Evolutionary conservation across 208 protist species (phyloP).

Genomic region (Crithidia mellificae): DNA sequence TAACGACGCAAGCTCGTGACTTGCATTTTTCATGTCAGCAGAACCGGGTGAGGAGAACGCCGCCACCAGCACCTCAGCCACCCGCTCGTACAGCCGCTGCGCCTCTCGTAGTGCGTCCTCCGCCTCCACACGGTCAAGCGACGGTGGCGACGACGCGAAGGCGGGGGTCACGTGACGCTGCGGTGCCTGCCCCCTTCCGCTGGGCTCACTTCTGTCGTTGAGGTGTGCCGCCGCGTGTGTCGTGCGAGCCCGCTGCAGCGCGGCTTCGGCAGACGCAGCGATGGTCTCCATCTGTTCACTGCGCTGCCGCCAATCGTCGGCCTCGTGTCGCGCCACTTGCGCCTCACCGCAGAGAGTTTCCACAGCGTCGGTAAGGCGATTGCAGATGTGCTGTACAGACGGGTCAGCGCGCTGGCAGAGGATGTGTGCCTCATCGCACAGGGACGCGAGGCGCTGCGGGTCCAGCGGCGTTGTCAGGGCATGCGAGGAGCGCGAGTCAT

Average conservation of each 20-base stretch:
- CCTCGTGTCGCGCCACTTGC: neutral
- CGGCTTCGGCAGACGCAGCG: neutral
- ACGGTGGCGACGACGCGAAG: too few relatives aligned
- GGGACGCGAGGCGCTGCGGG: neutral
- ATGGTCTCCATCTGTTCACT: neutral
- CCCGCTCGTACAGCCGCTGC: conserved; percentile 28
- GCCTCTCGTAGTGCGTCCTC: conserved; percentile 8
- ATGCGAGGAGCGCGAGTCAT: neutral
- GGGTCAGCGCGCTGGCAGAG: conserved; percentile 1
- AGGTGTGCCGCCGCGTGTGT: neutral
- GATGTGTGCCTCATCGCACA: conserved; percentile 13
- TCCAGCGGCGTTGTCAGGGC: neutral
- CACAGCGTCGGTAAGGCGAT: neutral
- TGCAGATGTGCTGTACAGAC: neutral
- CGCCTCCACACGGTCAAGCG: neutral
- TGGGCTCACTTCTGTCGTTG: neutral
- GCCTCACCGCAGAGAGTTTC: neutral
- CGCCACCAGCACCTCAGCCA: conserved; percentile 20
- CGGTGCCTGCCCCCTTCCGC: neutral
- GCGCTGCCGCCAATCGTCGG: conserved; percentile 16
- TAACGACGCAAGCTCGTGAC: conserved; percentile 9
- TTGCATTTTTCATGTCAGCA: conserved; percentile 9
- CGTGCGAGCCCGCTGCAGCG: neutral
- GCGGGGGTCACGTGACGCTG: too few relatives aligned
- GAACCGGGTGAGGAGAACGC: conserved; percentile 6